Evolutionary conservation across 371 early-diverging fungal genomes (phyloP).

Genomic region (Choanephora cucurbitarum): DNA sequence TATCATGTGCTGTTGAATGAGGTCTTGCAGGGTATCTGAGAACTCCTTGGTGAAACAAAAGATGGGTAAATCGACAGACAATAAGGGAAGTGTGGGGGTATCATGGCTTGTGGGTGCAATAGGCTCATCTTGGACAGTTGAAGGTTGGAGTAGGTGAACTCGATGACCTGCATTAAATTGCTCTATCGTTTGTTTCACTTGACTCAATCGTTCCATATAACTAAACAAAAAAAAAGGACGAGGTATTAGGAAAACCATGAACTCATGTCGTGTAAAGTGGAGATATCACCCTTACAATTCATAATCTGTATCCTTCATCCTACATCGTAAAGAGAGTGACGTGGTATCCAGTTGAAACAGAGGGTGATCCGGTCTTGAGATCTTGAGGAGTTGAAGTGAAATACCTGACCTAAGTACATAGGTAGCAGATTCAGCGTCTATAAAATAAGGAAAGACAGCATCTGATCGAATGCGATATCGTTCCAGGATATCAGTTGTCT

Average conservation of each 20-base stretch:
- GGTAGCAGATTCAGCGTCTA: slow-evolving; percentile 15
- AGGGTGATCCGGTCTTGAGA: slow-evolving; percentile 30
- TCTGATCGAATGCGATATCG: slow-evolving; percentile 9
- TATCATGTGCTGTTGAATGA: slow-evolving; percentile 18
- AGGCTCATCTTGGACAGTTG: slow-evolving; percentile 1
- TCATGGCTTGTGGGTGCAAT: background rate
- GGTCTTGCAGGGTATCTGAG: slow-evolving; percentile 13
- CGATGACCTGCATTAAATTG: background rate
- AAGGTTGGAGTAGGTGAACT: background rate
- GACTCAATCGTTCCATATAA: background rate
- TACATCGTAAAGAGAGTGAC: background rate
- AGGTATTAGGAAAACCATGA: no score
- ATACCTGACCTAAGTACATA: slow-evolving; percentile 32
- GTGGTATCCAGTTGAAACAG: slow-evolving; percentile 7
- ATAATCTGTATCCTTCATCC: background rate
- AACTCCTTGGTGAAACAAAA: slow-evolving; percentile 2
- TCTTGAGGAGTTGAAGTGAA: slow-evolving; percentile 23
- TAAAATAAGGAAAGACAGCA: slow-evolving; percentile 22
- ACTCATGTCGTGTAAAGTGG: no score
- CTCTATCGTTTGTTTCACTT: background rate
- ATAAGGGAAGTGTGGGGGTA: slow-evolving; percentile 3
- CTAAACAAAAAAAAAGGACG: no score
- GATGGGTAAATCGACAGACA: background rate
- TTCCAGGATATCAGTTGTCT: slow-evolving; percentile 4
- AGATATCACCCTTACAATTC: background rate